A percentile compares a stretch with the other conserved stretches of the same genome.
Conservation (phyloP, 78 protist species). For the Dictyostelium purpureum region DNA sequence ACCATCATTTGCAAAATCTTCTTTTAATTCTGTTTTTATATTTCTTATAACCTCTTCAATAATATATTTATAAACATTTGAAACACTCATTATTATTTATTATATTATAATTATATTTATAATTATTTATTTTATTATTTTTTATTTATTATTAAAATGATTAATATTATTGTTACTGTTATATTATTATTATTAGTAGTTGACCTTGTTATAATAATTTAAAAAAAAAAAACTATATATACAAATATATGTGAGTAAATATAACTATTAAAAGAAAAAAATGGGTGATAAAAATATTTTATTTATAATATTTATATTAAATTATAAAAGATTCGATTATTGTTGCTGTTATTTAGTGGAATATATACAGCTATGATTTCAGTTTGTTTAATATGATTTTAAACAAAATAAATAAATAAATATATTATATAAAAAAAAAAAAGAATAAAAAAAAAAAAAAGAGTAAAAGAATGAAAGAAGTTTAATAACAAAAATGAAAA, state of each 20-base stretch:
- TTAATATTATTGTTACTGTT: too few species aligned
- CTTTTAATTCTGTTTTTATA: constrained; percentile 12
- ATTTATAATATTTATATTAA: neutral
- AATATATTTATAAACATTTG: constrained; percentile 35
- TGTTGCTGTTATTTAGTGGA: too few species aligned
- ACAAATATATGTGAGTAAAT: neutral
- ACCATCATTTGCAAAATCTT: neutral
- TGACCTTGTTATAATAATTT: too few species aligned
- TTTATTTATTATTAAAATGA: too few species aligned
- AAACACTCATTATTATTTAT: constrained; percentile 18
- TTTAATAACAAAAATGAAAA: neutral
- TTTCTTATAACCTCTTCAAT: constrained; percentile 42
- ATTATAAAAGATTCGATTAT: neutral
- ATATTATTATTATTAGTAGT: too few species aligned
- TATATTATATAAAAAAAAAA: neutral
- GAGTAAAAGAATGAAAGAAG: too few species aligned
- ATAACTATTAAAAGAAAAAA: neutral
- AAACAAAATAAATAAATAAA: neutral
- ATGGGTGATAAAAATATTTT: neutral
- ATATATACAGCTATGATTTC: too few species aligned
- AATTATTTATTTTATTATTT: neutral
- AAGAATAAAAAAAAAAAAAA: too few species aligned
- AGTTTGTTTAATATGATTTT: too few species aligned
- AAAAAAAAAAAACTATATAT: neutral
- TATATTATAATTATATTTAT: neutral